phyloP scores from a whole-genome alignment of 306 rosid species.

The Casuarina cunninghamiana region DNA sequence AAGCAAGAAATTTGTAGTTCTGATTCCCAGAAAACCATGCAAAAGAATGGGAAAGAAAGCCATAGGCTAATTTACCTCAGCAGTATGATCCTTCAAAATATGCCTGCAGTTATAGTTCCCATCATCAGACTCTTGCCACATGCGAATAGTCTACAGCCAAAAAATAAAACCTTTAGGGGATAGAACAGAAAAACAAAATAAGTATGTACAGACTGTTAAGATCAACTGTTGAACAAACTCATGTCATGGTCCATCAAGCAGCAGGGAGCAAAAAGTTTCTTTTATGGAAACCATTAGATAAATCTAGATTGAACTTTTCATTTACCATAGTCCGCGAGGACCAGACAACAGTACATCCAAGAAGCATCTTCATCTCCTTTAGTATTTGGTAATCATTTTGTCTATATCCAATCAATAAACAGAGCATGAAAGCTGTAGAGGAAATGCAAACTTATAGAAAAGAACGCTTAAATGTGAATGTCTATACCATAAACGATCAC shows the following conservation, averaged over 20 bases:
- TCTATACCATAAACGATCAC: background rate
- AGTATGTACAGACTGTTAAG: background rate
- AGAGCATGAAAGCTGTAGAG: background rate
- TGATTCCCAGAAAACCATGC: background rate
- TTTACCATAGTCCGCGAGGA: background rate
- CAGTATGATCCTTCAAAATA: constrained; percentile 76
- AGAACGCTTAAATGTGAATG: background rate
- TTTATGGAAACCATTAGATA: background rate
- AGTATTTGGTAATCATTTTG: background rate
- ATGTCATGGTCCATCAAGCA: background rate
- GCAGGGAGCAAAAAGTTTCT: background rate
- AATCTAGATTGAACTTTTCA: background rate
- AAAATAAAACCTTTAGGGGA: constrained; percentile 9
- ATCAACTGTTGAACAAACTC: background rate
- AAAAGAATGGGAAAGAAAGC: background rate
- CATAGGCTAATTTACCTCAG: constrained; percentile 59
- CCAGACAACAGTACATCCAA: background rate
- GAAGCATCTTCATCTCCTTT: background rate
- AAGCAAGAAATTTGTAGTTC: background rate
- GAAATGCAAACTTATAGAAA: background rate
- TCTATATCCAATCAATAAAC: background rate
- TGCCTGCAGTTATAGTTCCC: constrained; percentile 79
- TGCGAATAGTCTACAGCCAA: constrained; percentile 78
- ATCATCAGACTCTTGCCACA: constrained; percentile 87
- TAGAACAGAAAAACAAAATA: constrained; percentile 1